phyloP scores from a whole-genome alignment of 345 rosid genomes.

The Clarkia xantiana region DNA sequence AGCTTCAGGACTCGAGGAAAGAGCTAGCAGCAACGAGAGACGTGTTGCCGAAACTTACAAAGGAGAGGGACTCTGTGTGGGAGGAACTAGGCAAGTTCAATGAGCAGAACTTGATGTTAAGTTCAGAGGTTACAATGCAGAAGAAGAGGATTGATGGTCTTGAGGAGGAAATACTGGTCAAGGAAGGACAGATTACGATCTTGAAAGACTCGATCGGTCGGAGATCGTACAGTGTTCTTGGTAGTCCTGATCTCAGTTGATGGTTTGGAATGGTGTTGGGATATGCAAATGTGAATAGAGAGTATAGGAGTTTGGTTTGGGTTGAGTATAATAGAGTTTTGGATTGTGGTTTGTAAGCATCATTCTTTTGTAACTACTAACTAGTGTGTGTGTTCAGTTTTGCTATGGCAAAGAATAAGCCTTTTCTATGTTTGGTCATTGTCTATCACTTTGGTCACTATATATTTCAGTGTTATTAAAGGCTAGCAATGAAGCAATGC shows the following conservation, averaged over 20 bases:
- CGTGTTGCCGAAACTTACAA: conserved; percentile 48
- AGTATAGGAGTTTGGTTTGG: too few species aligned
- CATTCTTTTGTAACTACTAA: too few species aligned
- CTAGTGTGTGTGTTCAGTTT: too few species aligned
- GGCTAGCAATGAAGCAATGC: too few species aligned
- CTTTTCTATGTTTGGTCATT: too few species aligned
- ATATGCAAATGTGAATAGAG: too few species aligned
- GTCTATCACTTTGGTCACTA: too few species aligned
- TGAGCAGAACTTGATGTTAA: conserved; percentile 78
- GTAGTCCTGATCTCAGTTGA: conserved; percentile 29
- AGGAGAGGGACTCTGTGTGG: conserved; percentile 84
- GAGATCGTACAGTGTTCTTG: conserved; percentile 43
- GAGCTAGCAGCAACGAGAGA: conserved; percentile 34
- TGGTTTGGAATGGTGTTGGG: conserved; percentile 13
- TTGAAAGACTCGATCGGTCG: conserved; percentile 55
- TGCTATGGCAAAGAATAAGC: too few species aligned
- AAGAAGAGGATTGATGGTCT: conserved; percentile 58
- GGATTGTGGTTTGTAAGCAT: too few species aligned
- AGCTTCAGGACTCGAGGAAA: conserved; percentile 54
- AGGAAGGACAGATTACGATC: conserved; percentile 91
- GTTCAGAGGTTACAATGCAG: conserved; percentile 43
- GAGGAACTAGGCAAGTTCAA: conserved; percentile 55
- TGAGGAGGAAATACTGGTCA: conserved; percentile 69
- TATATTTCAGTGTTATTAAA: too few species aligned
- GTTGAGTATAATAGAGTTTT: too few species aligned